A percentile compares a stretch with the other conserved stretches of the same genome.
These are phyloP conservation scores for Phtheirospermum japonicum DNA, from an alignment of 257 asterid species.

Conservation along the genomic window DNA sequence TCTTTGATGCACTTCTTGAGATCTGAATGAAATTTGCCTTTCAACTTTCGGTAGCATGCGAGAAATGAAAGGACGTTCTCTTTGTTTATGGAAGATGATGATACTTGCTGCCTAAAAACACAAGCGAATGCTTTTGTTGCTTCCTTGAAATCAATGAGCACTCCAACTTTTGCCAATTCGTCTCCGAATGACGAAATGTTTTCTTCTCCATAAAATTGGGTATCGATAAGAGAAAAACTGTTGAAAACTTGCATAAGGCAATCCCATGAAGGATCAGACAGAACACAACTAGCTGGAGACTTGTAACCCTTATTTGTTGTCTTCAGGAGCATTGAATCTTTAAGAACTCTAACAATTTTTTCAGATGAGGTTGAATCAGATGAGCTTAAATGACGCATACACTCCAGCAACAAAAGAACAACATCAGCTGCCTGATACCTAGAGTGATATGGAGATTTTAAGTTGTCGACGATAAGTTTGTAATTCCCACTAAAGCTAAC, in stretches of 20 bases:
- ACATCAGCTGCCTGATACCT: not conserved
- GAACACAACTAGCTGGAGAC: not conserved
- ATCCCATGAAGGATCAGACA: not conserved
- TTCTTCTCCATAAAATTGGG: not conserved
- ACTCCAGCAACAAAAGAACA: not conserved
- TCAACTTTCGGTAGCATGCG: not conserved
- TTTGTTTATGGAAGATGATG: not conserved
- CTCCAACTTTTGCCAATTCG: not conserved
- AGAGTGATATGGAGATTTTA: not conserved
- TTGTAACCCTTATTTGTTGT: not conserved
- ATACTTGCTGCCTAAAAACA: not conserved
- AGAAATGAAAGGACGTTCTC: not conserved
- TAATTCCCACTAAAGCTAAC: not conserved
- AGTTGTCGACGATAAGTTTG: not conserved
- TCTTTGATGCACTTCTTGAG: not conserved
- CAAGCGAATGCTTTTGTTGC: not conserved
- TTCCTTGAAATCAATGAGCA: not conserved
- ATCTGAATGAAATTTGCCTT: not conserved
- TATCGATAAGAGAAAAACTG: not conserved
- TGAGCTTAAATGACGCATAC: not conserved
- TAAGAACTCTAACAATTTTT: not conserved
- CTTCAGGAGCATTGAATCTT: slow-evolving; percentile 3
- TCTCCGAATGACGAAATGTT: not conserved
- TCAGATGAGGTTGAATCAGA: no score
- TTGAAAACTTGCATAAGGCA: not conserved